A percentile compares a stretch with the other conserved stretches of the same genome.
These are phyloP conservation scores for Solanum hybrid DNA, from an alignment of 305 asterid genomes.

Conservation along the genomic window DNA sequence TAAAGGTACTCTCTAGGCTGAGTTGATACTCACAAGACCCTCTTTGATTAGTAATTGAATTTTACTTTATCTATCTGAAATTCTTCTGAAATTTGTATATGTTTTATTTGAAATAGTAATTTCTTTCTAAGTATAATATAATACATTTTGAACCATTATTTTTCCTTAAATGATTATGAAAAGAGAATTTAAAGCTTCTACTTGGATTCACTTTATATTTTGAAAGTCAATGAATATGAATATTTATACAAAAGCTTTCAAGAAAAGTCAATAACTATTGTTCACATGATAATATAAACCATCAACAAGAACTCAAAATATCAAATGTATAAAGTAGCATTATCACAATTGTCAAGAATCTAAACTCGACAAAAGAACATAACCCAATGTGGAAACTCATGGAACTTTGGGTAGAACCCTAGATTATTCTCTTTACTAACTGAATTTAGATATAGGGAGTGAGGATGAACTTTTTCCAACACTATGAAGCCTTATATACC, in stretches of 20 bases:
- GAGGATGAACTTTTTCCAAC: background rate
- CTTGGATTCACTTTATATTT: background rate
- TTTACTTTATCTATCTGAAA: background rate
- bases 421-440: background rate
- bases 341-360: background rate
- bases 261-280: background rate
- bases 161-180: background rate
- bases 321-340: background rate
- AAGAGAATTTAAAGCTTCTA: background rate
- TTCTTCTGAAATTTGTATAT: background rate
- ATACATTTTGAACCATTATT: background rate
- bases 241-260: background rate
- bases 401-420: background rate
- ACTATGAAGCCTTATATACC: too few species aligned
- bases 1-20: background rate
- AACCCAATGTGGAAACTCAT: background rate
- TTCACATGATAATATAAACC: background rate
- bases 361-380: background rate
- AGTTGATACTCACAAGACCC: background rate
- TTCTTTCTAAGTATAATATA: background rate
- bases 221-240: background rate
- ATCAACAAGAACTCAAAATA: background rate
- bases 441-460: background rate
- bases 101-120: background rate
- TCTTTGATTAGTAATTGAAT: background rate